Evolutionary conservation across 768 basidiomycete species (phyloP).

Genomic region (Cystofilobasidium ferigula): DNA sequence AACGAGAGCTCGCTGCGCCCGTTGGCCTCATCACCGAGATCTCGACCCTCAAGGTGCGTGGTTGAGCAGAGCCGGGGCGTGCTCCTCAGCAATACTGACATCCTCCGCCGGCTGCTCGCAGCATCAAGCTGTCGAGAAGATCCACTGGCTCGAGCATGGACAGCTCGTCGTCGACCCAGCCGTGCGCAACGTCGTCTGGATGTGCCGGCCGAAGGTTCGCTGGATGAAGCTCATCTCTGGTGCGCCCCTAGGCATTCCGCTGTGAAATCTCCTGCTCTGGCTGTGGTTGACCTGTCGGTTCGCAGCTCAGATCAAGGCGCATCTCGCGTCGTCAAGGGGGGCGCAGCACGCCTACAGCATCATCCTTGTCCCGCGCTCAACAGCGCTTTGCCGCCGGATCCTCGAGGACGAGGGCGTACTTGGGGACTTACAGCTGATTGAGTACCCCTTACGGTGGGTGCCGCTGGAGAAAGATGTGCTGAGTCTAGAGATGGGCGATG

Average conservation of each 20-base stretch:
- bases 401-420: constrained; percentile 95
- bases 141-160: constrained; percentile 96
- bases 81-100: constrained; percentile 2
- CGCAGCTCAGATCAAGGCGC: constrained; percentile 81
- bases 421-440: constrained; percentile 59
- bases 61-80: background rate
- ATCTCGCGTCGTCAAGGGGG: constrained; percentile 46
- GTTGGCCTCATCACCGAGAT: constrained; percentile 93
- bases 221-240: constrained; percentile 84
- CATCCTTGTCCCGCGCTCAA: constrained; percentile 74
- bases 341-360: constrained; percentile 75
- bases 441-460: constrained; percentile 87
- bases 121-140: constrained; percentile 99
- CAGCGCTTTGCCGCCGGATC: constrained; percentile 71
- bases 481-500: constrained; percentile 72
- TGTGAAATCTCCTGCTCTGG: background rate
- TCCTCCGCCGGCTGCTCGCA: constrained; percentile 35
- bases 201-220: constrained; percentile 76
- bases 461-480: constrained; percentile 86
- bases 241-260: no score
- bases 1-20: constrained; percentile 75
- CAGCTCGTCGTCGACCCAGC: constrained; percentile 54
- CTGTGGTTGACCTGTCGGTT: background rate
- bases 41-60: constrained; percentile 67
- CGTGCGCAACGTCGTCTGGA: constrained; percentile 82